Conservation (phyloP, 768 basidiomycete genomes). For the Termitomyces sp. region DNA sequence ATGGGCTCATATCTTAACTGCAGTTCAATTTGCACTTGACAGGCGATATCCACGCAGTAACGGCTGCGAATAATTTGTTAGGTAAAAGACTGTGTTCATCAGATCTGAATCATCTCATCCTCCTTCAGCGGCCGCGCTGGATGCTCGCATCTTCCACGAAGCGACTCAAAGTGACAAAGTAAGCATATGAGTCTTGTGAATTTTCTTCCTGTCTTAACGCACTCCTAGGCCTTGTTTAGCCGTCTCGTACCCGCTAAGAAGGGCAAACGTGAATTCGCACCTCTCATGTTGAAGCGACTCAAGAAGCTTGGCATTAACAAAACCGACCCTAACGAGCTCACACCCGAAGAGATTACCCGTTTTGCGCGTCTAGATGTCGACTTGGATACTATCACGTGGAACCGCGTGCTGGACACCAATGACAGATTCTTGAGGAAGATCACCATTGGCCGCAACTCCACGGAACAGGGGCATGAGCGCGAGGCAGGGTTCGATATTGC, state of each 20-base stretch:
- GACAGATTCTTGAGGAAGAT: constrained; percentile 95
- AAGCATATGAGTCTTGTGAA: neutral
- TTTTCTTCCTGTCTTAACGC: neutral
- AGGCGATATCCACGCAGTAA: constrained; percentile 96
- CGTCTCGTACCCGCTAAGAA: constrained; percentile 92
- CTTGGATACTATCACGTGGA: constrained; percentile 91
- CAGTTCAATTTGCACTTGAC: constrained; percentile 95
- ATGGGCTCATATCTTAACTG: neutral
- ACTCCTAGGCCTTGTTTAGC: constrained; percentile 67
- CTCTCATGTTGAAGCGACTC: constrained; percentile 93
- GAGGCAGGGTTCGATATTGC: constrained; percentile 95
- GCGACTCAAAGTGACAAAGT: constrained; percentile 93
- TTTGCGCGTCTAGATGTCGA: constrained; percentile 95
- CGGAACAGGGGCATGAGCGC: constrained; percentile 86
- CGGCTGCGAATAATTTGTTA: constrained; percentile 94
- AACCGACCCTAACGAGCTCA: constrained; percentile 87
- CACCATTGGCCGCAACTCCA: constrained; percentile 84
- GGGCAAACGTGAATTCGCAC: constrained; percentile 90
- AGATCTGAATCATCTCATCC: neutral
- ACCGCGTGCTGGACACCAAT: constrained; percentile 94
- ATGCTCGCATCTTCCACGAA: constrained; percentile 98
- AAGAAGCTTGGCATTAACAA: constrained; percentile 95
- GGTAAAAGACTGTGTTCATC: constrained; percentile 38
- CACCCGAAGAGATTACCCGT: constrained; percentile 83
- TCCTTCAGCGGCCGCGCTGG: constrained; percentile 80